Percentiles rank a stretch among this genome's conserved stretches.
Conservation (phyloP, 345 rosid species). For the Linum trigynum region DNA sequence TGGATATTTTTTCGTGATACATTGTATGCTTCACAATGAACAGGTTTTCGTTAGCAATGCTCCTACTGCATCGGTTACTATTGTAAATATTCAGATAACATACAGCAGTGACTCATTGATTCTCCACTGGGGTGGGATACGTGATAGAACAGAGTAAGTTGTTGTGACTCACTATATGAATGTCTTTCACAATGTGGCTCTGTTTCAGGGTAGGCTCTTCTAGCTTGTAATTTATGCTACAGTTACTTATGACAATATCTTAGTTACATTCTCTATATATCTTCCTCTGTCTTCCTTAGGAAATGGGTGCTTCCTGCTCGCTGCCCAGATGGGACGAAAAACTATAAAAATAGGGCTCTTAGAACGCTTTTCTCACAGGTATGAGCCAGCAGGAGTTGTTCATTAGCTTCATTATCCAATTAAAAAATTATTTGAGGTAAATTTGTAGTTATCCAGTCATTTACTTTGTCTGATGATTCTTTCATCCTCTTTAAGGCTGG, state of each 20-base stretch:
- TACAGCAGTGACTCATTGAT: constrained; percentile 55
- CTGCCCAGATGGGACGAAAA: constrained; percentile 67
- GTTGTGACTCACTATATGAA: constrained; percentile 11
- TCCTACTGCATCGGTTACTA: constrained; percentile 27
- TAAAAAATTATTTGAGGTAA: constrained; percentile 2
- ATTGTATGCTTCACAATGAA: constrained; percentile 17
- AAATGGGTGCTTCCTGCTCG: constrained; percentile 84
- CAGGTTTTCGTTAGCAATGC: constrained; percentile 62
- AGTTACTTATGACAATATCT: constrained; percentile 1
- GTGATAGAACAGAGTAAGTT: constrained; percentile 62
- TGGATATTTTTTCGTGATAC: constrained; percentile 7
- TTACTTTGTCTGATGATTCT: neutral
- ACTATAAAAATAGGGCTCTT: constrained; percentile 82
- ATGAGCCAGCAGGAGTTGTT: constrained; percentile 19
- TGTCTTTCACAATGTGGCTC: neutral
- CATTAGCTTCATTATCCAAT: constrained; percentile 1
- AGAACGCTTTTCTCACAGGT: constrained; percentile 84
- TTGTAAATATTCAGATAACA: constrained; percentile 49
- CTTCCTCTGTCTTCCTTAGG: constrained; percentile 31
- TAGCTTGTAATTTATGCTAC: constrained; percentile 1
- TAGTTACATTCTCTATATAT: neutral
- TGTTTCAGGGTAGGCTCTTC: constrained; percentile 1
- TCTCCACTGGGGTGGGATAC: constrained; percentile 87
- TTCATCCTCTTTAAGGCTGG: constrained; percentile 42
- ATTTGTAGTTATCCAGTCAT: constrained; percentile 13